A percentile compares a stretch with the other conserved stretches of the same genome.
These are phyloP conservation scores for Talaromyces atroroseus DNA, from an alignment of 2,329 filamentous ascomycete genomes.

Conservation along the genomic window DNA sequence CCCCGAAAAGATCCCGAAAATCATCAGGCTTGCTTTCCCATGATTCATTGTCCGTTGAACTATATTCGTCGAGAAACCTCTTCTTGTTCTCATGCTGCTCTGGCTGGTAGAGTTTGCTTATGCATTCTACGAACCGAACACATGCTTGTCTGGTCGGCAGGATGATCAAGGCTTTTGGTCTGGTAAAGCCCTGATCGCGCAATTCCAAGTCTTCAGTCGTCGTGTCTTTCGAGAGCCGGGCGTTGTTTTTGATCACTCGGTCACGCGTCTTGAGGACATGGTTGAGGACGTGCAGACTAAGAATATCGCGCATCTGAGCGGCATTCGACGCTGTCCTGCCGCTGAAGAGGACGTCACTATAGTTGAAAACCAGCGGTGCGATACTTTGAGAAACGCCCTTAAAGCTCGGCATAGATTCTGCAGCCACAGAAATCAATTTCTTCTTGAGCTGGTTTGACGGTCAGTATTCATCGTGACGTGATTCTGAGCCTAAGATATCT, in stretches of 20 bases:
- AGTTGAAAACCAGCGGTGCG: slow-evolving; percentile 70
- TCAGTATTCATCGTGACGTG: background rate
- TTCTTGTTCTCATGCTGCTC: slow-evolving; percentile 95
- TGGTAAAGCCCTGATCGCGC: slow-evolving; percentile 89
- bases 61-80: slow-evolving; percentile 80
- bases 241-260: slow-evolving; percentile 85
- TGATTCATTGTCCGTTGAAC: slow-evolving; percentile 62
- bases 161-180: slow-evolving; percentile 87
- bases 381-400: slow-evolving; percentile 59
- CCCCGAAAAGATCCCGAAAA: slow-evolving; percentile 82
- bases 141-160: slow-evolving; percentile 85
- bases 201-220: slow-evolving; percentile 64
- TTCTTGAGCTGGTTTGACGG: slow-evolving; percentile 62
- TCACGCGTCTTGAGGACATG: slow-evolving; percentile 93
- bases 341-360: slow-evolving; percentile 74
- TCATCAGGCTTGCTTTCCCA: slow-evolving; percentile 73
- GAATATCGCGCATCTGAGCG: slow-evolving; percentile 61
- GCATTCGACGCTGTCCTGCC: slow-evolving; percentile 66
- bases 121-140: slow-evolving; percentile 68
- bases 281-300: slow-evolving; percentile 80
- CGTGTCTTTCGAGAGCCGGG: slow-evolving; percentile 64
- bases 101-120: slow-evolving; percentile 68
- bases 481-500: background rate
- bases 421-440: slow-evolving; percentile 55
- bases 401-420: slow-evolving; percentile 53